Percentiles rank a stretch among this genome's conserved stretches.
phyloP scores from a whole-genome alignment of 495 filamentous ascomycete genomes.

The Penicillium paradoxum region DNA sequence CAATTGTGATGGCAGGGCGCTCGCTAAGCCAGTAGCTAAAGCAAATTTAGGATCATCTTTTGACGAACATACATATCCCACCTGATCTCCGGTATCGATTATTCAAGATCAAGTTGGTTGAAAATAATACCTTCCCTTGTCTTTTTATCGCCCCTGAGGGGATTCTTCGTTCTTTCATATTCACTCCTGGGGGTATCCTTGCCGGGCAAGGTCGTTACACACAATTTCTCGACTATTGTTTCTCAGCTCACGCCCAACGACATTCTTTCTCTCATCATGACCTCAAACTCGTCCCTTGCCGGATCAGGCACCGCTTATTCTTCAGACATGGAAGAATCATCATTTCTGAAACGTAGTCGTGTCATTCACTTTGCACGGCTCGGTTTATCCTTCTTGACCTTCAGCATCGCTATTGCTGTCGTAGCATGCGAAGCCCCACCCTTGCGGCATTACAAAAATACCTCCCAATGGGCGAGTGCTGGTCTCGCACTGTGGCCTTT shows the following conservation, averaged over 20 bases:
- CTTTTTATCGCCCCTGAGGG: constrained; percentile 13
- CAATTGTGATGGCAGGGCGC: constrained; percentile 15
- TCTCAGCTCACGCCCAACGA: background rate
- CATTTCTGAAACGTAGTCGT: constrained; percentile 34
- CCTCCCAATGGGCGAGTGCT: constrained; percentile 29
- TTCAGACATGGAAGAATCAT: constrained; percentile 34
- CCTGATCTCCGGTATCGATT: background rate
- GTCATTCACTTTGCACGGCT: constrained; percentile 36
- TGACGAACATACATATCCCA: constrained; percentile 16
- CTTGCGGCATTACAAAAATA: constrained; percentile 37
- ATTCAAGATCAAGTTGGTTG: constrained; percentile 8
- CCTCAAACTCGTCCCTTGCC: constrained; percentile 20
- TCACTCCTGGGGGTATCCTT: constrained; percentile 12
- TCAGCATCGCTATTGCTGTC: constrained; percentile 31
- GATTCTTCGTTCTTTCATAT: constrained; percentile 7
- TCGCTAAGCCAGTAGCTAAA: background rate
- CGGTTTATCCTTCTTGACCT: constrained; percentile 31
- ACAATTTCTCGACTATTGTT: constrained; percentile 1
- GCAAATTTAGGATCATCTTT: background rate
- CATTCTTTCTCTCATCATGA: constrained; percentile 18
- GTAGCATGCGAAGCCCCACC: constrained; percentile 41
- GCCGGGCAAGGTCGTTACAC: constrained; percentile 17
- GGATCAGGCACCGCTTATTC: constrained; percentile 30
- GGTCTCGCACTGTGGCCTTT: constrained; percentile 48
- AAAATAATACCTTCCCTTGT: constrained; percentile 10